Conservation (phyloP, 2,329 filamentous ascomycete genomes). For the Lasiodiplodia citricola region DNA sequence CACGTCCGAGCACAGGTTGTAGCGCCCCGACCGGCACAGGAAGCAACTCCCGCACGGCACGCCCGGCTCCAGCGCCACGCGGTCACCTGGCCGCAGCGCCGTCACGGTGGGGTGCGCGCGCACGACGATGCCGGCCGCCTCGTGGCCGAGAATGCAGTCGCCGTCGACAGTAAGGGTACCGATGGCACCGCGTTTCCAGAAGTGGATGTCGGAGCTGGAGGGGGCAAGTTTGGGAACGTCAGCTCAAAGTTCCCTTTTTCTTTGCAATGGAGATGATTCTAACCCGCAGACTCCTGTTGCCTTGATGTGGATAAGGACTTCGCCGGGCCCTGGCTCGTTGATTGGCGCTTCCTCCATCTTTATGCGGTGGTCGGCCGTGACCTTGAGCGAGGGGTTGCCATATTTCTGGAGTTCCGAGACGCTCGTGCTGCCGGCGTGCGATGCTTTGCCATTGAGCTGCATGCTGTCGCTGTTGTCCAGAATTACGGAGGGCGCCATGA, state of each 20-base stretch:
- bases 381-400: constrained; percentile 62
- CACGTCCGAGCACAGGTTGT: constrained; percentile 68
- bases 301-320: constrained; percentile 67
- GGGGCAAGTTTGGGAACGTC: background rate
- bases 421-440: background rate
- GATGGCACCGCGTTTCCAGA: constrained; percentile 70
- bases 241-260: background rate
- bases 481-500: constrained; percentile 8
- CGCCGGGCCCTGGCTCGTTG: constrained; percentile 57
- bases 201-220: constrained; percentile 68
- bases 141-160: constrained; percentile 70
- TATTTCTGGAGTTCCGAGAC: constrained; percentile 18
- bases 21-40: constrained; percentile 64
- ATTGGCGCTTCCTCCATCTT: constrained; percentile 64
- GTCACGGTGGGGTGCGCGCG: constrained; percentile 61
- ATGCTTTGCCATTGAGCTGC: background rate
- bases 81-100: constrained; percentile 61
- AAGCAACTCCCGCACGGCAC: constrained; percentile 67
- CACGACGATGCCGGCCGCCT: constrained; percentile 66
- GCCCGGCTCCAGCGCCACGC: constrained; percentile 70
- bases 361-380: constrained; percentile 65
- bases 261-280: constrained; percentile 25
- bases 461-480: background rate
- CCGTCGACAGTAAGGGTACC: constrained; percentile 66
- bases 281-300: constrained; percentile 69